A percentile compares a stretch with the other conserved stretches of the same genome.
phyloP scores from a whole-genome alignment of 305 asterid species.

The Fraxinus platypoda region DNA sequence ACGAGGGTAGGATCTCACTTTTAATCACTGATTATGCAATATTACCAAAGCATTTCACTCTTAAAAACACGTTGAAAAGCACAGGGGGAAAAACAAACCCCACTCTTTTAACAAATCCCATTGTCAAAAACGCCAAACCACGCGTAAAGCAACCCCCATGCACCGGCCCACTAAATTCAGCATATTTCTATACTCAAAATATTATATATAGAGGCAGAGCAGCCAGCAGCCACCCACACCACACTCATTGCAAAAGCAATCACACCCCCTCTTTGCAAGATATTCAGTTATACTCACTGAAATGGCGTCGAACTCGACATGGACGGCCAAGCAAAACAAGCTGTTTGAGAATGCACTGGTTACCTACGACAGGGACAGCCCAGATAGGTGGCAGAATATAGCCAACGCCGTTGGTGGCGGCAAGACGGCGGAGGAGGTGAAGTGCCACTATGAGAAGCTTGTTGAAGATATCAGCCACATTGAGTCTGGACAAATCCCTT shows the following conservation, averaged over 20 bases:
- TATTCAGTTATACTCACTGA: neutral
- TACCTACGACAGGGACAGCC: slow-evolving; percentile 40
- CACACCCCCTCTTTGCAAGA: neutral
- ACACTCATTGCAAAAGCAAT: neutral
- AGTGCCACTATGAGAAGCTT: slow-evolving; percentile 42
- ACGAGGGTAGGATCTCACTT: neutral
- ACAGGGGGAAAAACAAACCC: slow-evolving; percentile 7
- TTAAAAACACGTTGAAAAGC: slow-evolving; percentile 11
- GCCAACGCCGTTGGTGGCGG: slow-evolving; percentile 63
- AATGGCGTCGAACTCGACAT: slow-evolving; percentile 48
- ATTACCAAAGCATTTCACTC: slow-evolving; percentile 18
- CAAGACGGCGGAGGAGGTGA: slow-evolving; percentile 50
- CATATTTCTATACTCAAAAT: slow-evolving; percentile 8
- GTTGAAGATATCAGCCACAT: slow-evolving; percentile 46
- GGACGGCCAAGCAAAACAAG: slow-evolving; percentile 64
- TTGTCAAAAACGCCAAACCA: neutral
- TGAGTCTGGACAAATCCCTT: slow-evolving; percentile 53
- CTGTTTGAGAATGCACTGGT: slow-evolving; percentile 66
- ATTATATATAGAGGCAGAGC: slow-evolving; percentile 21
- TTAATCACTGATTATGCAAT: slow-evolving; percentile 13
- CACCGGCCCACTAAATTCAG: slow-evolving; percentile 21
- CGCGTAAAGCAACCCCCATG: slow-evolving; percentile 11
- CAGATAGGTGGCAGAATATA: slow-evolving; percentile 59
- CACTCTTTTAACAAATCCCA: neutral
- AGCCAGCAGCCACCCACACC: slow-evolving; percentile 15